These are phyloP conservation scores for Ophiosphaerella herpotricha DNA, from an alignment of 2,329 filamentous ascomycete species.

Conservation along the genomic window DNA sequence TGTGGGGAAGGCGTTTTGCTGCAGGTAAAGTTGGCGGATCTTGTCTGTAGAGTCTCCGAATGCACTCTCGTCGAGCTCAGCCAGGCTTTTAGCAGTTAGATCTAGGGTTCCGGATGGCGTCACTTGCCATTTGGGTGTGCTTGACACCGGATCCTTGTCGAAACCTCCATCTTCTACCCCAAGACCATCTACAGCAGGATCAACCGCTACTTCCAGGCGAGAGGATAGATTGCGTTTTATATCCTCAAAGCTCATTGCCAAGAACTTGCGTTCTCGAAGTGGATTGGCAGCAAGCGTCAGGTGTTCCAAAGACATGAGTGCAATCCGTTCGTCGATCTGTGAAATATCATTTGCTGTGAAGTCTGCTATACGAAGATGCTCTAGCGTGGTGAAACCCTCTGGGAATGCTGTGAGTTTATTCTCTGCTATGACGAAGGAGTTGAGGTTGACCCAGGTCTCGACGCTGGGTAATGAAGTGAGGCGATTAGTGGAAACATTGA, in stretches of 20 bases:
- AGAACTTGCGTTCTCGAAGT: conserved; percentile 82
- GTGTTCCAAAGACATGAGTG: conserved; percentile 75
- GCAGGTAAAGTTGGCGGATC: conserved; percentile 66
- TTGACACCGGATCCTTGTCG: conserved; percentile 5
- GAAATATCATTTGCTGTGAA: conserved; percentile 85
- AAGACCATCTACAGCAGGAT: neutral
- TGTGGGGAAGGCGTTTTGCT: conserved; percentile 73
- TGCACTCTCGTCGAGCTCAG: conserved; percentile 43
- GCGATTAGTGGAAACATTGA: conserved; percentile 82
- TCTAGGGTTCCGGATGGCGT: conserved; percentile 48
- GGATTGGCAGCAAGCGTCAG: conserved; percentile 88
- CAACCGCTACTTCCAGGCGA: conserved; percentile 58
- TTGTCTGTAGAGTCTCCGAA: conserved; percentile 53
- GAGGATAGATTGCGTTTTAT: conserved; percentile 74
- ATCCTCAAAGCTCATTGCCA: conserved; percentile 78
- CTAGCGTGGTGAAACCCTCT: conserved; percentile 70
- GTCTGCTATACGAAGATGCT: conserved; percentile 74
- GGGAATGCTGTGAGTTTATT: conserved; percentile 81
- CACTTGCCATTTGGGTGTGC: conserved; percentile 32
- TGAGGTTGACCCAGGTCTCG: conserved; percentile 71
- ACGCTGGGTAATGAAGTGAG: conserved; percentile 74
- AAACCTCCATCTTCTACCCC: conserved; percentile 7
- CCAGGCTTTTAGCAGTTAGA: conserved; percentile 47
- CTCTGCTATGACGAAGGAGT: conserved; percentile 77
- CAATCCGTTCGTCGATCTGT: conserved; percentile 74